Evolutionary conservation across 257 asterid species (phyloP).

Genomic region (Thymus mandschuricus): DNA sequence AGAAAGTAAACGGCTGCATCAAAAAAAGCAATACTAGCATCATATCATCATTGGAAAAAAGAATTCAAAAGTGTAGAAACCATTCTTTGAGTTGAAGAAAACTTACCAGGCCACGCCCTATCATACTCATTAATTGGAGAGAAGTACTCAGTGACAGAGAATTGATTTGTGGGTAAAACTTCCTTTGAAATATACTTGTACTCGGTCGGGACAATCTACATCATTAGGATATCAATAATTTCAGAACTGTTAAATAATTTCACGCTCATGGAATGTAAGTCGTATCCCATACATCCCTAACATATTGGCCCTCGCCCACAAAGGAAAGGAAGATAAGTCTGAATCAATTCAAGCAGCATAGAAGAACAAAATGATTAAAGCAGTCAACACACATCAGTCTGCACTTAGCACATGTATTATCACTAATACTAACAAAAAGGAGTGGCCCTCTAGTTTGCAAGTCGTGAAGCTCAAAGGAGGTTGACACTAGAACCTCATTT

Average conservation of each 20-base stretch:
- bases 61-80: slow-evolving; percentile 13
- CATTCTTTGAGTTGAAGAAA: slow-evolving; percentile 23
- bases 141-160: slow-evolving; percentile 93
- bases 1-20: slow-evolving; percentile 88
- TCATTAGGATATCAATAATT: slow-evolving; percentile 22
- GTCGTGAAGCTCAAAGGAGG: not conserved
- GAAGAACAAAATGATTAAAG: not conserved
- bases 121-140: slow-evolving; percentile 78
- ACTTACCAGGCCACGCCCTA: slow-evolving; percentile 91
- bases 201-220: slow-evolving; percentile 96
- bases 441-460: not conserved
- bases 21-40: slow-evolving; percentile 23
- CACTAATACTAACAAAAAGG: slow-evolving; percentile 3
- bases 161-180: slow-evolving; percentile 88
- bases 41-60: slow-evolving; percentile 6
- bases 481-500: slow-evolving; percentile 10
- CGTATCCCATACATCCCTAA: slow-evolving; percentile 9
- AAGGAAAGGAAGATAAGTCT: not conserved
- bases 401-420: not conserved
- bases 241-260: slow-evolving; percentile 17
- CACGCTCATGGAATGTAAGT: slow-evolving; percentile 8
- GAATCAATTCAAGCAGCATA: not conserved
- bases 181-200: slow-evolving; percentile 83
- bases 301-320: slow-evolving; percentile 18
- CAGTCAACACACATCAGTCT: not conserved